Evolutionary conservation across 208 protist species (phyloP), one percentile per base, ranked within the genome.

Genomic region (Kentomonas sorsogonicus): DNA sequence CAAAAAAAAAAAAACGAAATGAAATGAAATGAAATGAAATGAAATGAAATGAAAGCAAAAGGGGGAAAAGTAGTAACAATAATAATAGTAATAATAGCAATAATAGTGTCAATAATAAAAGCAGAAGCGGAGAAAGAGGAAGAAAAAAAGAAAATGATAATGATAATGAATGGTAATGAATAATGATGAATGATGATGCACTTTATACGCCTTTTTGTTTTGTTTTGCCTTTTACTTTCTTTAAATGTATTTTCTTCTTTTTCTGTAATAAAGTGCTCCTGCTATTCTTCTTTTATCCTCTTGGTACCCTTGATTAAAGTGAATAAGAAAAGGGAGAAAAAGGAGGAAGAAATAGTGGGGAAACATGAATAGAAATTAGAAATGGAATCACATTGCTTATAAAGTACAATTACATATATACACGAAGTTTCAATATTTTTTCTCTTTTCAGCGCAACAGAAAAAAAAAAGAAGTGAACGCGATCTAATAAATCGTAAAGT

Each of bases 1-100:
- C 6, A 50, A 60, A 43, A 50, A 51, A 46, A 51, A 60, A 51
- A 38, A 26, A 46, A 44, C 48, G 34, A 45, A 54, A 27, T 41
- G 5, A 29, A 6, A 36, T 1, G 46, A 51, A 36, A 29, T 39
- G 9, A 46, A 13, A 51, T 25, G 41, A 48, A 39, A 52, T 50
- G 29, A 55, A 15, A 44, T 13, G 23, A 40, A 23, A 53, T 45
- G 10, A 53, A 44, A 40, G 13, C 27, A 52, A 47, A 23, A 1
- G 22, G 4, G 18, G 22, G 16, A 53, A 33, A 15, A 38, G 20
- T 16, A 10, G 48, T 16, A 54, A 40, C 11, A 7, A 31, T 10
- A 34, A 45, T 31, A 45, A 30, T 45, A 22, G 40, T 43, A 56
- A 41, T 45, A 45, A n/a, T 16, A 44, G 30, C 9, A 56, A 22